Conservation (phyloP, 805 yeast species). For the Wickerhamiella qilinensis region DNA sequence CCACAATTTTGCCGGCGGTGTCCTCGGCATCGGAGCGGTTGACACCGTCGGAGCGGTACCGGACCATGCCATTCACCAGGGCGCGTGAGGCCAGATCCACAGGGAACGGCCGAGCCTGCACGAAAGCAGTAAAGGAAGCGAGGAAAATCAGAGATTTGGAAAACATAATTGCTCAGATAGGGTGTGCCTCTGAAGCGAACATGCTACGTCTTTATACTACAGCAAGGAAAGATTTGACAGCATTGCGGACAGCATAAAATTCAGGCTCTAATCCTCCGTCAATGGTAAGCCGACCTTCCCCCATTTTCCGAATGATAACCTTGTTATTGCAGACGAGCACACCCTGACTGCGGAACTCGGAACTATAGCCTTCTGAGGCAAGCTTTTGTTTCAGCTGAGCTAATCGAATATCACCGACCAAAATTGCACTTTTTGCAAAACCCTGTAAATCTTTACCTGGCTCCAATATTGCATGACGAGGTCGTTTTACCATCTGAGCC, state of each 20-base stretch:
- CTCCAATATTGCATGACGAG: neutral
- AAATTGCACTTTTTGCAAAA: conserved; percentile 27
- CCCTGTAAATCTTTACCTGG: no score
- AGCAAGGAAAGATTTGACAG: conserved; percentile 12
- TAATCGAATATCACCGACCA: conserved; percentile 77
- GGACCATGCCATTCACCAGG: conserved; percentile 5
- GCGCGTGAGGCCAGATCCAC: neutral
- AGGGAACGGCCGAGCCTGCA: conserved; percentile 3
- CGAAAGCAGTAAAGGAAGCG: conserved; percentile 6
- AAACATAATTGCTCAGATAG: neutral
- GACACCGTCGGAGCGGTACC: conserved; percentile 7
- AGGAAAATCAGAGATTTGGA: conserved; percentile 3
- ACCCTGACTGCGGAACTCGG: conserved; percentile 90
- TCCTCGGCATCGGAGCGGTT: conserved; percentile 11
- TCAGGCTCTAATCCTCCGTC: conserved; percentile 67
- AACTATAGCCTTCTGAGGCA: conserved; percentile 41
- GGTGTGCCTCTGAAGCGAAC: neutral
- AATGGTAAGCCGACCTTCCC: conserved; percentile 67
- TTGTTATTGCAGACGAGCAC: conserved; percentile 68
- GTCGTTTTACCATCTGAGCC: neutral
- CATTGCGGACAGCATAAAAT: conserved; percentile 34
- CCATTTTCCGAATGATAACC: conserved; percentile 60
- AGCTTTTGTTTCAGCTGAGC: conserved; percentile 62
- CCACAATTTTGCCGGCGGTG: conserved; percentile 6
- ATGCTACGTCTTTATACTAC: conserved; percentile 5